phyloP scores from a whole-genome alignment of 176 grass and related monocot genomes.

The Ensete glaucum region DNA sequence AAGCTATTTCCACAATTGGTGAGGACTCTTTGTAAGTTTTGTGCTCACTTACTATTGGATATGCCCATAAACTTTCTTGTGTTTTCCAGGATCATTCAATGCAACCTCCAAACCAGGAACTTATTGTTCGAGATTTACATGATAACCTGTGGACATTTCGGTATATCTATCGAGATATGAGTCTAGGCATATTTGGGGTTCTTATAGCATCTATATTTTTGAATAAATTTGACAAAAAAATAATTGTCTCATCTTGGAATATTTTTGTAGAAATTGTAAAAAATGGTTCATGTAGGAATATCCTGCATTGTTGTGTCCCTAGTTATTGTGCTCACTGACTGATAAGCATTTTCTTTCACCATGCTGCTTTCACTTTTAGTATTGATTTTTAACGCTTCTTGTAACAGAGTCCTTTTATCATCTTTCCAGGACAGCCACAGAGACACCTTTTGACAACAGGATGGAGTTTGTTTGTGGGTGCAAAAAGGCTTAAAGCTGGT shows the following conservation, averaged over 20 bases:
- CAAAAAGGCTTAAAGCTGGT: slow-evolving; percentile 82
- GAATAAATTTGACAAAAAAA: too few species aligned
- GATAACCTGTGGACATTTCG: slow-evolving; percentile 96
- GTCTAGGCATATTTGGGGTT: slow-evolving; percentile 13
- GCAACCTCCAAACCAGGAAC: slow-evolving; percentile 94
- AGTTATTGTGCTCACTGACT: not conserved
- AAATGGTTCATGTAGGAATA: not conserved
- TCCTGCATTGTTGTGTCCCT: not conserved
- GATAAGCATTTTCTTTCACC: not conserved
- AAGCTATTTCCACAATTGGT: slow-evolving; percentile 94
- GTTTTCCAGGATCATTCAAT: slow-evolving; percentile 69
- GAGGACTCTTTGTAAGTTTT: not conserved
- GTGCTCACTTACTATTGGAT: not conserved
- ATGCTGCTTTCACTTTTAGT: not conserved
- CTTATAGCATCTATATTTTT: too few species aligned
- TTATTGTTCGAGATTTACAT: slow-evolving; percentile 87
- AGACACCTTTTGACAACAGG: slow-evolving; percentile 97
- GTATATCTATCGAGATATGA: slow-evolving; percentile 98
- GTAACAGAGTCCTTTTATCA: slow-evolving; percentile 11
- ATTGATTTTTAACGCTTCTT: not conserved
- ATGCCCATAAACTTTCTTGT: slow-evolving; percentile 24
- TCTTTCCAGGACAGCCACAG: slow-evolving; percentile 76
- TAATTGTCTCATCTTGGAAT: too few species aligned
- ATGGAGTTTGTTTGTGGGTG: slow-evolving; percentile 98
- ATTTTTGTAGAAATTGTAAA: not conserved